These are phyloP conservation scores for Mycosphaerelloides madeirae DNA, from an alignment of 2,329 filamentous ascomycete species.

Conservation along the genomic window DNA sequence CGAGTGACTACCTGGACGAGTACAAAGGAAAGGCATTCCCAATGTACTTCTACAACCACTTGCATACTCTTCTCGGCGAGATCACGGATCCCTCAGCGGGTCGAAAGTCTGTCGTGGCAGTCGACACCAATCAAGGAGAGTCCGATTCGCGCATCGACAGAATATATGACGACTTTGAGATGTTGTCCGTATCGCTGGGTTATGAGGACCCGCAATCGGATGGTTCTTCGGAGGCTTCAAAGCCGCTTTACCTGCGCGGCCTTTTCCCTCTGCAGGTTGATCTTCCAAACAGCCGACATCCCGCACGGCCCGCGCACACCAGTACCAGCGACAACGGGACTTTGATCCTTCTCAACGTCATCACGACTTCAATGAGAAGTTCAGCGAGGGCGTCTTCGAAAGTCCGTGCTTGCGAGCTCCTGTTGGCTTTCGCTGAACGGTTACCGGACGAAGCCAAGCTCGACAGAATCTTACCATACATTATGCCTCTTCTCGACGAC, in stretches of 20 bases:
- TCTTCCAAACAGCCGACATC: slow-evolving; percentile 77
- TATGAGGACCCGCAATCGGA: slow-evolving; percentile 53
- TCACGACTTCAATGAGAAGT: slow-evolving; percentile 83
- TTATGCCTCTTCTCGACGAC: slow-evolving; percentile 78
- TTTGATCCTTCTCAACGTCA: slow-evolving; percentile 81
- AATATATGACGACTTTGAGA: slow-evolving; percentile 92
- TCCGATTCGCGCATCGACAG: slow-evolving; percentile 91
- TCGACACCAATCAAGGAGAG: slow-evolving; percentile 70
- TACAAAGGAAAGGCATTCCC: slow-evolving; percentile 92
- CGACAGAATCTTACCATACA: slow-evolving; percentile 85
- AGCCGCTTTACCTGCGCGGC: slow-evolving; percentile 44
- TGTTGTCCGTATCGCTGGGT: slow-evolving; percentile 90
- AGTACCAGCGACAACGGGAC: slow-evolving; percentile 78
- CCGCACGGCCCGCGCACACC: slow-evolving; percentile 56
- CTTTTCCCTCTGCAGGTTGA: slow-evolving; percentile 79
- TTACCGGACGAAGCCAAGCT: slow-evolving; percentile 93
- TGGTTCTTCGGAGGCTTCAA: slow-evolving; percentile 28
- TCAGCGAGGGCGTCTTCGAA: slow-evolving; percentile 84
- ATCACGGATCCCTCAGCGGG: slow-evolving; percentile 87
- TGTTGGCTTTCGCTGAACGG: slow-evolving; percentile 85
- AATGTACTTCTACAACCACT: slow-evolving; percentile 92
- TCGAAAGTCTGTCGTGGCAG: slow-evolving; percentile 64
- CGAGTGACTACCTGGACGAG: slow-evolving; percentile 88
- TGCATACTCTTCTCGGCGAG: slow-evolving; percentile 95
- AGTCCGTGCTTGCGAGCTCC: slow-evolving; percentile 81